These are phyloP conservation scores for Macaranga tanarius DNA, from an alignment of 441 rosid species.

Conservation along the genomic window DNA sequence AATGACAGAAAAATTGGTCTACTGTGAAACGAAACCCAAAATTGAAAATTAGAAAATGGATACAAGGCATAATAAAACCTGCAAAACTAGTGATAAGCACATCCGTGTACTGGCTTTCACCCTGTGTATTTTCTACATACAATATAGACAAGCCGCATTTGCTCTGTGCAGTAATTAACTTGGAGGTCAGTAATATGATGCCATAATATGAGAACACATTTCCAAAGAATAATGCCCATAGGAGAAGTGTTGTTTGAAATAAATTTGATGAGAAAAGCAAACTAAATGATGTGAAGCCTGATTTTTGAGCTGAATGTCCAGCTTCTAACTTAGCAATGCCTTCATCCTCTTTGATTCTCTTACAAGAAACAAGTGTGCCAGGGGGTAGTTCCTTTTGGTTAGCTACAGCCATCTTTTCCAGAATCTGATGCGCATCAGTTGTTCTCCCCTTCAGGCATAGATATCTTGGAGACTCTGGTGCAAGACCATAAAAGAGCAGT, in stretches of 20 bases:
- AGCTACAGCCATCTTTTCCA: slow-evolving; percentile 52
- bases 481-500: slow-evolving; percentile 51
- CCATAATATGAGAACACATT: slow-evolving; percentile 49
- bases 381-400: slow-evolving; percentile 51
- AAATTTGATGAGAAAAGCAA: slow-evolving; percentile 45
- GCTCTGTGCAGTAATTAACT: slow-evolving; percentile 33
- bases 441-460: slow-evolving; percentile 53
- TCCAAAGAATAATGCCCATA: slow-evolving; percentile 47
- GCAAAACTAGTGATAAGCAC: slow-evolving; percentile 53
- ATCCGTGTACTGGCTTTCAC: slow-evolving; percentile 31
- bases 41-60: background rate
- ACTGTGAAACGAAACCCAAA: background rate
- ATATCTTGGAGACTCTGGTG: slow-evolving; percentile 69
- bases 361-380: slow-evolving; percentile 34
- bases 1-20: background rate
- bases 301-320: background rate
- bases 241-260: slow-evolving; percentile 39
- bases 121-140: slow-evolving; percentile 13
- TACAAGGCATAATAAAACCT: slow-evolving; percentile 26
- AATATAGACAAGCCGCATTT: slow-evolving; percentile 25
- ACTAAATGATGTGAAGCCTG: slow-evolving; percentile 32
- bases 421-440: slow-evolving; percentile 43
- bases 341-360: slow-evolving; percentile 11
- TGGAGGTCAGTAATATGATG: slow-evolving; percentile 45
- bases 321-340: slow-evolving; percentile 27